Percentiles rank a stretch among this genome's conserved stretches.
Conservation (phyloP, 2,329 filamentous ascomycete species). For the Scedosporium boydii region DNA sequence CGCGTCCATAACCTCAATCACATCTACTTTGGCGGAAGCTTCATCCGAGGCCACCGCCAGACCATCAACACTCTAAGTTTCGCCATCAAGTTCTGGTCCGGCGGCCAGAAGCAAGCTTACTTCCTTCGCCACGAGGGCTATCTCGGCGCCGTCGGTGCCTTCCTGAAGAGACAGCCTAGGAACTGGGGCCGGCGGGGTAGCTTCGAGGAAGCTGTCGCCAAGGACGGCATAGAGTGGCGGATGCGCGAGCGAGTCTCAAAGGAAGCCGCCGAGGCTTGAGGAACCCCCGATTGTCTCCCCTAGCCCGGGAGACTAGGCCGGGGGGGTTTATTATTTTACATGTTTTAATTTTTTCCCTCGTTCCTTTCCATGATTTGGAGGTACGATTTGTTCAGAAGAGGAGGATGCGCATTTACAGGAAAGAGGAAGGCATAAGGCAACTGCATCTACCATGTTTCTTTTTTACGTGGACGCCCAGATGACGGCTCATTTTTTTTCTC, state of each 20-base stretch:
- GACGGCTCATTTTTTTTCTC: not conserved
- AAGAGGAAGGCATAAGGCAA: not conserved
- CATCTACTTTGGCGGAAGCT: slow-evolving; percentile 96
- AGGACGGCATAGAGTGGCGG: slow-evolving; percentile 6
- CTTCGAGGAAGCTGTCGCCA: slow-evolving; percentile 41
- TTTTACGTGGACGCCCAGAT: not conserved
- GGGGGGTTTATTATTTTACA: too few relatives aligned
- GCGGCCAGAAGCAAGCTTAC: slow-evolving; percentile 88
- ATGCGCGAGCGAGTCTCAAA: slow-evolving; percentile 2
- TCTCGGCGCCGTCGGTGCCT: slow-evolving; percentile 85
- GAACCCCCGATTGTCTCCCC: too few relatives aligned
- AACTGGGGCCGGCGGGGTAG: slow-evolving; percentile 87
- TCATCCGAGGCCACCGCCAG: slow-evolving; percentile 91
- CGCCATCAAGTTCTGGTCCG: slow-evolving; percentile 96
- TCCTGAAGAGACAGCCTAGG: slow-evolving; percentile 78
- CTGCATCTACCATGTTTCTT: not conserved
- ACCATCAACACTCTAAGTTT: slow-evolving; percentile 97
- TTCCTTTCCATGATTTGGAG: too few relatives aligned
- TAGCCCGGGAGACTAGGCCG: too few relatives aligned
- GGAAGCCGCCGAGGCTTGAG: not conserved
- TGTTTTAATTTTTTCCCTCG: too few relatives aligned
- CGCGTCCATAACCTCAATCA: slow-evolving; percentile 85
- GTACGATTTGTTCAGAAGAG: too few relatives aligned
- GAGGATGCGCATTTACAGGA: not conserved
- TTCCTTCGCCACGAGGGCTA: slow-evolving; percentile 95